These are phyloP conservation scores for Cetraspora pellucida DNA, from an alignment of 192 early-diverging fungal species.

Conservation along the genomic window DNA sequence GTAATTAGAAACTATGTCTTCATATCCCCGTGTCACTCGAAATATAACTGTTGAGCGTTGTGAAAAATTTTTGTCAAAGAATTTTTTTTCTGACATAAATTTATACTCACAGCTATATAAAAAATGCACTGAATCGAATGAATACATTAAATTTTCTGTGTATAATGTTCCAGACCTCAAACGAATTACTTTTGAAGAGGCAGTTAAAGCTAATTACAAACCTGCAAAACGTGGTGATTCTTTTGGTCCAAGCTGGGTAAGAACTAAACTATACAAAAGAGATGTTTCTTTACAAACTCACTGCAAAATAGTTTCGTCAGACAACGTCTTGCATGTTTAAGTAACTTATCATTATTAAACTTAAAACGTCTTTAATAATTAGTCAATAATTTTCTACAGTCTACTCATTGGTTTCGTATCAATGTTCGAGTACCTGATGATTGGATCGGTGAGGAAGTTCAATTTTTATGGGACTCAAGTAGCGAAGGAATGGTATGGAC, in stretches of 20 bases:
- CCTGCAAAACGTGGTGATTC: slow-evolving; percentile 69
- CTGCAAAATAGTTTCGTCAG: neutral
- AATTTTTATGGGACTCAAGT: slow-evolving; percentile 82
- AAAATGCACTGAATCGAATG: slow-evolving; percentile 48
- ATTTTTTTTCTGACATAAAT: slow-evolving; percentile 53
- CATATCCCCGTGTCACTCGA: slow-evolving; percentile 52
- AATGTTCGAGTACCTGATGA: slow-evolving; percentile 69
- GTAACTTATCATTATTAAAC: neutral
- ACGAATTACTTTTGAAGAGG: slow-evolving; percentile 77
- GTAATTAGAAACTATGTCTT: neutral
- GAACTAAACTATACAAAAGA: too few species aligned
- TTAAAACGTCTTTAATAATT: slow-evolving; percentile 1
- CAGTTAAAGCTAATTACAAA: slow-evolving; percentile 67
- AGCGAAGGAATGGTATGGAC: slow-evolving; percentile 95
- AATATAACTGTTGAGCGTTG: slow-evolving; percentile 76
- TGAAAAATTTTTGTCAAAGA: slow-evolving; percentile 64
- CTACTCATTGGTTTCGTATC: slow-evolving; percentile 77
- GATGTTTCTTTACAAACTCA: too few species aligned
- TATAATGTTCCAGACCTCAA: slow-evolving; percentile 69
- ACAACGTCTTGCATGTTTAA: slow-evolving; percentile 5
- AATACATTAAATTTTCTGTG: slow-evolving; percentile 60
- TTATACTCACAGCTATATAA: slow-evolving; percentile 56
- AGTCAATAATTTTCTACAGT: slow-evolving; percentile 46
- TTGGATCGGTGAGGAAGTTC: slow-evolving; percentile 76
- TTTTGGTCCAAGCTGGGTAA: slow-evolving; percentile 86